Percentiles rank a stretch among this genome's conserved stretches.
phyloP scores from a whole-genome alignment of 345 rosid species.

The Brassica napus region Da-Ae NC_063448.1:8336501-8337000 shows the following conservation, averaged over 20 bases:
- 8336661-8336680: slow-evolving; percentile 35
- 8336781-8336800: slow-evolving; percentile 11
- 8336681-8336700: slow-evolving; percentile 35
- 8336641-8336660: slow-evolving; percentile 34
- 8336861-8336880: background rate
- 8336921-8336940: slow-evolving; percentile 52
- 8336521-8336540: slow-evolving; percentile 38
- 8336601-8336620: slow-evolving; percentile 38
- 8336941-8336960: slow-evolving; percentile 41
- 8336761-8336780: slow-evolving; percentile 14
- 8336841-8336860: slow-evolving; percentile 1
- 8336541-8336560: slow-evolving; percentile 44
- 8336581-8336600: slow-evolving; percentile 34
- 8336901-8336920: slow-evolving; percentile 11
- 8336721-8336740: slow-evolving; percentile 9
- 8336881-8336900: slow-evolving; percentile 2
- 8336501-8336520: slow-evolving; percentile 37
- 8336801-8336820: background rate
- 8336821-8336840: slow-evolving; percentile 8
- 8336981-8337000: slow-evolving; percentile 43
- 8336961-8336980: slow-evolving; percentile 40
- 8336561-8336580: slow-evolving; percentile 36
- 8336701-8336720: slow-evolving; percentile 20
- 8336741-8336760: background rate
- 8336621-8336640: slow-evolving; percentile 37